Conservation (phyloP, 163 green algal species). For the Scenedesmus sp. region DNA sequence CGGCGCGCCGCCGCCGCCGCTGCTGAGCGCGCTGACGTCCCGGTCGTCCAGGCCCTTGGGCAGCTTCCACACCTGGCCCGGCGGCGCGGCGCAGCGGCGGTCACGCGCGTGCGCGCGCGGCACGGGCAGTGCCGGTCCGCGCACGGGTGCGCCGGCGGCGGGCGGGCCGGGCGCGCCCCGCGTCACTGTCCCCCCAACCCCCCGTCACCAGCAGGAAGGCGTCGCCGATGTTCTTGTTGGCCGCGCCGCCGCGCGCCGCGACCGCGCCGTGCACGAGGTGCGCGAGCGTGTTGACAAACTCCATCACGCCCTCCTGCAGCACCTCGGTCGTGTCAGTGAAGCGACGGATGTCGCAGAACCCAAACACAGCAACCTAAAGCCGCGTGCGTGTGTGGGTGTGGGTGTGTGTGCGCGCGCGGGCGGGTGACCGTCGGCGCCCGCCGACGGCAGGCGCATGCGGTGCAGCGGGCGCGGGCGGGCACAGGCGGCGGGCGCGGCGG, state of each 20-base stretch:
- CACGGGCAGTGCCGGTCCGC: not conserved
- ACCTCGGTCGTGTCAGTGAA: slow-evolving; percentile 98
- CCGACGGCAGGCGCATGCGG: too few species aligned
- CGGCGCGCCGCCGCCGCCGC: not conserved
- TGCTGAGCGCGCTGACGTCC: slow-evolving; percentile 27
- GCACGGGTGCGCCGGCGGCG: too few species aligned
- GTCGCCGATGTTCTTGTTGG: slow-evolving; percentile 99
- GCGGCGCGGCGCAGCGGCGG: too few species aligned
- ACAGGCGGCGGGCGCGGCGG: too few species aligned
- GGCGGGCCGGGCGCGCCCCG: too few species aligned
- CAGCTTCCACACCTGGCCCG: slow-evolving; percentile 81
- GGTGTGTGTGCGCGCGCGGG: too few species aligned
- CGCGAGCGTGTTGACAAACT: slow-evolving; percentile 97
- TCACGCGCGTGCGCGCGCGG: not conserved
- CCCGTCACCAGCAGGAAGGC: slow-evolving; percentile 90
- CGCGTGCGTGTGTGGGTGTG: too few species aligned
- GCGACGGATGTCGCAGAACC: slow-evolving; percentile 96
- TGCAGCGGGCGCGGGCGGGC: too few species aligned
- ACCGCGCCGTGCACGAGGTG: slow-evolving; percentile 93
- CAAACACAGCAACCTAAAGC: slow-evolving; percentile 91
- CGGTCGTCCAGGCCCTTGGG: slow-evolving; percentile 51
- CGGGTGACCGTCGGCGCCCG: too few species aligned
- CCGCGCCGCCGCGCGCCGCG: slow-evolving; percentile 77
- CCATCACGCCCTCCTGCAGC: slow-evolving; percentile 96
- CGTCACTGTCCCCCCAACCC: too few species aligned